Evolutionary conservation across 192 early-diverging fungal genomes (phyloP).

Genomic region (Mortierella claussenii): DNA sequence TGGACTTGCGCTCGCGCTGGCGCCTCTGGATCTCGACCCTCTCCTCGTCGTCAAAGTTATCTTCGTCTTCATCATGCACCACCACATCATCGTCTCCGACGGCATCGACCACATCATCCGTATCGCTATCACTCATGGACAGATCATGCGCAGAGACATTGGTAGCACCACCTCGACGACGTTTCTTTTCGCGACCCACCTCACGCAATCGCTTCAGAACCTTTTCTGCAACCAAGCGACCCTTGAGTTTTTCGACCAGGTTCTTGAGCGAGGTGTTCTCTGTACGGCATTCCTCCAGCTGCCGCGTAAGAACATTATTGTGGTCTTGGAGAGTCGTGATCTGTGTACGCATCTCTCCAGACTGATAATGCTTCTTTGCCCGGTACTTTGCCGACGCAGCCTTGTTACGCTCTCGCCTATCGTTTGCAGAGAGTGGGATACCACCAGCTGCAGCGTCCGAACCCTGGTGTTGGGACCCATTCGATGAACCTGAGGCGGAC

Average conservation of each 20-base stretch:
- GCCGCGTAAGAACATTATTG: constrained; percentile 57
- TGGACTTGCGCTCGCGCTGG: constrained; percentile 3
- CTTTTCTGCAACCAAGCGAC: constrained; percentile 64
- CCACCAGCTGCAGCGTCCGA: not conserved
- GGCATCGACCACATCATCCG: constrained; percentile 13
- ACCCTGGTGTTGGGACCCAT: too few species aligned
- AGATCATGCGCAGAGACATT: constrained; percentile 15
- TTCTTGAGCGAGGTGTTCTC: constrained; percentile 62
- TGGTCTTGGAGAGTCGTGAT: constrained; percentile 55
- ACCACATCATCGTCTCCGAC: constrained; percentile 2
- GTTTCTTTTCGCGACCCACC: constrained; percentile 40
- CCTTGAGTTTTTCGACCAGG: constrained; percentile 59
- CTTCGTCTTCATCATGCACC: constrained; percentile 15
- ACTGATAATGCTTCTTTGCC: constrained; percentile 68
- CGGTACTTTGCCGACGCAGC: constrained; percentile 70
- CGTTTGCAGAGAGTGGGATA: constrained; percentile 57
- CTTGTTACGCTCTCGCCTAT: constrained; percentile 67
- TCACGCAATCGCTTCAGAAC: constrained; percentile 62
- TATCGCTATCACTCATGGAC: constrained; percentile 14
- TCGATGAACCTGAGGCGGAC: not conserved
- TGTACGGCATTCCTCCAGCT: constrained; percentile 56
- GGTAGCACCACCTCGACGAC: not conserved
- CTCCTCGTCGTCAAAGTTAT: not conserved
- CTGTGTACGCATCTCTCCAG: constrained; percentile 63
- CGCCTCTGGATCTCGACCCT: not conserved